Percentiles rank a stretch among this genome's conserved stretches.
phyloP scores from a whole-genome alignment of 108 stramenopile genomes.

The Skeletonema marinoi region DNA sequence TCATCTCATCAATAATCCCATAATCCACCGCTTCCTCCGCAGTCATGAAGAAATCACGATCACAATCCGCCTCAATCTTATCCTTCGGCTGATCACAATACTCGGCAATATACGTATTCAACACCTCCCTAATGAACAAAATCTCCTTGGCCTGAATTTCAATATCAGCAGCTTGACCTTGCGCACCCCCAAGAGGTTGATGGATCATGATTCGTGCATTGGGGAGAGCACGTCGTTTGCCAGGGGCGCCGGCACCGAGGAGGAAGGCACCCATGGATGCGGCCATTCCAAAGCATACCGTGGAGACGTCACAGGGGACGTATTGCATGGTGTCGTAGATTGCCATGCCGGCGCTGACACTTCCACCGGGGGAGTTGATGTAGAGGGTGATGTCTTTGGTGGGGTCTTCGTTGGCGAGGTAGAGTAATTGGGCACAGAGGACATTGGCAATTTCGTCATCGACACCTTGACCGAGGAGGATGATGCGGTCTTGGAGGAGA shows the following conservation, averaged over 20 bases:
- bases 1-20: slow-evolving; percentile 97
- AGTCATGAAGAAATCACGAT: slow-evolving; percentile 98
- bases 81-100: slow-evolving; percentile 92
- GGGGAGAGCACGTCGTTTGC: slow-evolving; percentile 89
- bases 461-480: slow-evolving; percentile 86
- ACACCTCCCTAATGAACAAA: slow-evolving; percentile 83
- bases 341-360: slow-evolving; percentile 91
- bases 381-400: slow-evolving; percentile 95
- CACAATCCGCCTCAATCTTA: slow-evolving; percentile 95
- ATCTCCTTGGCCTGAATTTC: slow-evolving; percentile 99
- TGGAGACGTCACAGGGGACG: slow-evolving; percentile 94
- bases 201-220: slow-evolving; percentile 99
- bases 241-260: slow-evolving; percentile 89
- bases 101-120: slow-evolving; percentile 93
- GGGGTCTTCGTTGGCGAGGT: slow-evolving; percentile 94
- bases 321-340: slow-evolving; percentile 98
- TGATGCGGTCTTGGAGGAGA: slow-evolving; percentile 87
- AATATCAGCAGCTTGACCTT: slow-evolving; percentile 96
- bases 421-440: slow-evolving; percentile 90
- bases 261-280: slow-evolving; percentile 97
- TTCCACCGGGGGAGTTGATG: slow-evolving; percentile 95
- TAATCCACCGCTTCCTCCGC: slow-evolving; percentile 93
- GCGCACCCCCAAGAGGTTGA: slow-evolving; percentile 96
- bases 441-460: slow-evolving; percentile 96
- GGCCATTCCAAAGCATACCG: slow-evolving; percentile 97